A percentile compares a stretch with the other conserved stretches of the same genome.
These are phyloP conservation scores for Rhododendron simsii DNA, from an alignment of 148 eudicot genomes.

Conservation along the genomic window DNA sequence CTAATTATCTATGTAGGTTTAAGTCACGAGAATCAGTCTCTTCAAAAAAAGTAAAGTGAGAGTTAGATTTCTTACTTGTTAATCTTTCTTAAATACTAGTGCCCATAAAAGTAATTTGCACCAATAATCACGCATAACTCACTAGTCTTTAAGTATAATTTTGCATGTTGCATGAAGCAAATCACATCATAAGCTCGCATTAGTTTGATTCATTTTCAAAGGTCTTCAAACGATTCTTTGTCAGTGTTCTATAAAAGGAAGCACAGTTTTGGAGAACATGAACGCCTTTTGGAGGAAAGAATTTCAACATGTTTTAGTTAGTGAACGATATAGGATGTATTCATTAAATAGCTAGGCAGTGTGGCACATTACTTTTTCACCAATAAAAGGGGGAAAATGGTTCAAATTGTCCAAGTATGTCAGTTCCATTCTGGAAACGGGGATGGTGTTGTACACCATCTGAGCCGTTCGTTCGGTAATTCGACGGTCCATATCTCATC, in stretches of 20 bases:
- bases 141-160: not conserved
- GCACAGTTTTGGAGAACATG: not conserved
- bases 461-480: too few relatives aligned
- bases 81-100: not conserved
- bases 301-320: not conserved
- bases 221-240: not conserved
- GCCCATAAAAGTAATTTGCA: not conserved
- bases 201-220: not conserved
- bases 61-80: not conserved
- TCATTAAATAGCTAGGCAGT: not conserved
- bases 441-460: too few relatives aligned
- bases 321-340: not conserved
- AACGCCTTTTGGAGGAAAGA: not conserved
- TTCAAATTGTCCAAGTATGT: not conserved
- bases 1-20: not conserved
- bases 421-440: not conserved
- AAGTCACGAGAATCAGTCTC: not conserved
- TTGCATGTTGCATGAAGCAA: not conserved
- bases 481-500: too few relatives aligned
- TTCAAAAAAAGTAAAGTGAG: not conserved
- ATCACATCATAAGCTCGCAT: not conserved
- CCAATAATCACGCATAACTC: not conserved
- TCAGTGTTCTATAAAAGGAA: not conserved
- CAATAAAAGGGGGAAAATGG: not conserved
- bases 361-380: not conserved